These are phyloP conservation scores for Ulmus americana DNA, from an alignment of 331 rosid species.

Conservation along the genomic window DNA sequence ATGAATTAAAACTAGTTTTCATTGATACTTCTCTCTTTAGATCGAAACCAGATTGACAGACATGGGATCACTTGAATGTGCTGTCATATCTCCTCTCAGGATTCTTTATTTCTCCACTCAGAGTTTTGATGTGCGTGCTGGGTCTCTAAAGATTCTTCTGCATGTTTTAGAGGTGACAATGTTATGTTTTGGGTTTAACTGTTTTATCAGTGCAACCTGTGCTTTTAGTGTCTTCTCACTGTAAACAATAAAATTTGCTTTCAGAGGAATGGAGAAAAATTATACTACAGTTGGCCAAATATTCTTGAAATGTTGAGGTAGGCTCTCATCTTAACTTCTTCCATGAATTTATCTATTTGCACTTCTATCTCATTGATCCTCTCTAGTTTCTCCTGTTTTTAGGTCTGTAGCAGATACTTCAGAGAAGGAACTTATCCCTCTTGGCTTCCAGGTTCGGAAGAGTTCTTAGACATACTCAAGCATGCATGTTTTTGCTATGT, in stretches of 20 bases:
- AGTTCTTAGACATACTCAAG: slow-evolving; percentile 4
- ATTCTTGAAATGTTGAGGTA: slow-evolving; percentile 97
- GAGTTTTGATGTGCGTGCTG: slow-evolving; percentile 63
- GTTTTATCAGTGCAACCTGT: slow-evolving; percentile 18
- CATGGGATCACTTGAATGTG: slow-evolving; percentile 74
- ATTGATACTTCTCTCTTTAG: slow-evolving; percentile 36
- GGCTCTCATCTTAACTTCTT: slow-evolving; percentile 22
- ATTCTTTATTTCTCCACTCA: slow-evolving; percentile 75
- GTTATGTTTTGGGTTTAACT: slow-evolving; percentile 16
- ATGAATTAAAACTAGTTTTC: slow-evolving; percentile 19
- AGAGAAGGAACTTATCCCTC: slow-evolving; percentile 87
- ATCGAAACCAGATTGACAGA: slow-evolving; percentile 37
- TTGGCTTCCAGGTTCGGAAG: slow-evolving; percentile 85
- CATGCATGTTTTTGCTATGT: neutral
- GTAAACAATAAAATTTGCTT: slow-evolving; percentile 18
- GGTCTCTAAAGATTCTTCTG: slow-evolving; percentile 89
- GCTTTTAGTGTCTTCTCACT: slow-evolving; percentile 16
- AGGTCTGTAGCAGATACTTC: slow-evolving; percentile 87
- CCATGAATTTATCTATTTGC: slow-evolving; percentile 8
- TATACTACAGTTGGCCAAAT: slow-evolving; percentile 78
- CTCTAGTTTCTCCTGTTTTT: slow-evolving; percentile 25
- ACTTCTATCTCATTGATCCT: slow-evolving; percentile 23
- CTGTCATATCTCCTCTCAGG: slow-evolving; percentile 73
- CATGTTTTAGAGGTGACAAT: slow-evolving; percentile 81
- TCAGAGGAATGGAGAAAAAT: slow-evolving; percentile 89